Evolutionary conservation across 331 rosid species (phyloP).

Genomic region (Phaseolus coccineus): DNA sequence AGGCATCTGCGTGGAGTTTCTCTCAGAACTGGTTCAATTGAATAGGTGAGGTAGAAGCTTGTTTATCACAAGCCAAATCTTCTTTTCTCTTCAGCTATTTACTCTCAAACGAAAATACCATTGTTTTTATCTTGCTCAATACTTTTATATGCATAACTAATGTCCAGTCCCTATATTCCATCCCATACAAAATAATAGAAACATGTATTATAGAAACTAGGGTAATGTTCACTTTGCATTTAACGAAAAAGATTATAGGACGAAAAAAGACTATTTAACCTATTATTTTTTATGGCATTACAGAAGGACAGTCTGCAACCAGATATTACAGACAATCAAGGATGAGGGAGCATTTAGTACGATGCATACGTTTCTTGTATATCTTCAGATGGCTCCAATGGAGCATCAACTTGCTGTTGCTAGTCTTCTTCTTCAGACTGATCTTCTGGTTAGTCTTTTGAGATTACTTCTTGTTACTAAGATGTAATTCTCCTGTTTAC

Average conservation of each 20-base stretch:
- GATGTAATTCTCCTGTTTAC: not conserved
- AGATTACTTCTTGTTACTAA: slow-evolving; percentile 21
- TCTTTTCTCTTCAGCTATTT: slow-evolving; percentile 30
- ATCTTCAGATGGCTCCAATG: slow-evolving; percentile 95
- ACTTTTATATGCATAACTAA: slow-evolving; percentile 21
- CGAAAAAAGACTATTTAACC: not conserved
- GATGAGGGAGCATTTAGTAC: slow-evolving; percentile 91
- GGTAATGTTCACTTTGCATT: too few species aligned
- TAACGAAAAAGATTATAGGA: too few species aligned
- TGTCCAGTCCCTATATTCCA: not conserved
- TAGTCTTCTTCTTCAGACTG: slow-evolving; percentile 93
- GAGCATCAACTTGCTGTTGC: slow-evolving; percentile 78
- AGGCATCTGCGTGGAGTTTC: slow-evolving; percentile 81
- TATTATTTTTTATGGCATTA: slow-evolving; percentile 14
- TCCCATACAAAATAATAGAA: slow-evolving; percentile 22
- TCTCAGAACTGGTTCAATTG: slow-evolving; percentile 82
- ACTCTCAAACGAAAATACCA: slow-evolving; percentile 13
- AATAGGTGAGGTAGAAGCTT: slow-evolving; percentile 59
- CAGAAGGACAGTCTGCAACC: slow-evolving; percentile 80
- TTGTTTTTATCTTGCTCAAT: slow-evolving; percentile 32
- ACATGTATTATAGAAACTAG: not conserved
- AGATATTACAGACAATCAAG: slow-evolving; percentile 76
- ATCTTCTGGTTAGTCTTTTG: slow-evolving; percentile 77
- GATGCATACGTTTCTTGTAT: slow-evolving; percentile 86
- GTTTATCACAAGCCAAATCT: slow-evolving; percentile 10